A percentile compares a stretch with the other conserved stretches of the same genome.
Evolutionary conservation across 2,329 filamentous ascomycete species (phyloP).

Genomic region (Fusarium incarnatum): DNA sequence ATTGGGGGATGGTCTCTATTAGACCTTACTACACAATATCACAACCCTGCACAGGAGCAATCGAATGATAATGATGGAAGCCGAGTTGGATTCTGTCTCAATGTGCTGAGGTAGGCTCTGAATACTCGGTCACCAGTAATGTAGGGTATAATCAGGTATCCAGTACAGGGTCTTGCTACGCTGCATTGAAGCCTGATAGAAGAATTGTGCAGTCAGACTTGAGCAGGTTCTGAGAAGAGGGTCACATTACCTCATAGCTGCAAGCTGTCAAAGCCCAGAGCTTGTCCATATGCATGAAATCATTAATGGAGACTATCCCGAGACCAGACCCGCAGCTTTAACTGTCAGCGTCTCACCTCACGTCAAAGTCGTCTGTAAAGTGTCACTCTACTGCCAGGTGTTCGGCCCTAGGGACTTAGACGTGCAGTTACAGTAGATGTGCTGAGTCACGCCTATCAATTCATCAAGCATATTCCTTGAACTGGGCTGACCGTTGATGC

Average conservation of each 20-base stretch:
- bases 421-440: neutral
- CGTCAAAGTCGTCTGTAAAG: neutral
- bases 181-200: conserved; percentile 17
- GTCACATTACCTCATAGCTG: conserved; percentile 6
- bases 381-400: conserved; percentile 2
- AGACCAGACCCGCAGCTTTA: no score
- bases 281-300: conserved; percentile 16
- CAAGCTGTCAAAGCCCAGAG: conserved; percentile 1
- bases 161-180: neutral
- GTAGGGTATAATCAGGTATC: neutral
- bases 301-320: neutral
- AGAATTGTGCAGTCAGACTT: neutral
- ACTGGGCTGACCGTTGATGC: conserved; percentile 18
- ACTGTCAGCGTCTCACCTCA: no score
- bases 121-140: no score
- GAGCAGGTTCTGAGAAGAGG: neutral
- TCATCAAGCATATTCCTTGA: conserved; percentile 14
- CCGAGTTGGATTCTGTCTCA: neutral
- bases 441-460: conserved; percentile 6
- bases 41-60: neutral
- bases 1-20: conserved; percentile 10
- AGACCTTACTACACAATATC: neutral
- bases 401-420: conserved; percentile 4
- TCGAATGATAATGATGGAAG: neutral
- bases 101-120: neutral